Conservation (phyloP, 148 eudicot species). For the Selenicereus undatus region DNA sequence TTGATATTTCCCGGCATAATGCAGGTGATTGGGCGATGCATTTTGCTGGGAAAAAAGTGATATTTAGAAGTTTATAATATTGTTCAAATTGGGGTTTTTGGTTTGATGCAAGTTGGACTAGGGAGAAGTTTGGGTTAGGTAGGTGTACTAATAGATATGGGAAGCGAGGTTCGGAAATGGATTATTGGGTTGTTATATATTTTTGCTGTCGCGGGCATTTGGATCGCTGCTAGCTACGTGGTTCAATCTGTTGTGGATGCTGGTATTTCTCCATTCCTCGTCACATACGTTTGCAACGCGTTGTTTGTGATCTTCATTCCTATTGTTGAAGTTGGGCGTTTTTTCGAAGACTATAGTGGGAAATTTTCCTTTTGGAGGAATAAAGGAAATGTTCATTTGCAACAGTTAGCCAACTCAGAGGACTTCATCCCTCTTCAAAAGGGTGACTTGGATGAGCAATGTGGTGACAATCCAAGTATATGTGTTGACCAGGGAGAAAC, state of each 20-base stretch:
- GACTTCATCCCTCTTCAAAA: constrained; percentile 54
- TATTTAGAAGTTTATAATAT: not conserved
- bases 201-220: constrained; percentile 74
- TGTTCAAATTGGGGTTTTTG: not conserved
- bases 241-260: constrained; percentile 91
- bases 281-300: constrained; percentile 90
- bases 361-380: constrained; percentile 54
- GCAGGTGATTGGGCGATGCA: constrained; percentile 15
- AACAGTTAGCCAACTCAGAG: constrained; percentile 46
- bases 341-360: constrained; percentile 62
- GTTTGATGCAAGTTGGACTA: constrained; percentile 16
- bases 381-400: constrained; percentile 21
- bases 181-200: constrained; percentile 77
- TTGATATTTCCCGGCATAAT: constrained; percentile 13
- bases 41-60: not conserved
- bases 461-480: constrained; percentile 17
- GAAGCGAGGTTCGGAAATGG: constrained; percentile 66
- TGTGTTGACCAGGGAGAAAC: constrained; percentile 24
- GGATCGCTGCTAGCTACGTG: constrained; percentile 98
- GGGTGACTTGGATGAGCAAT: constrained; percentile 25
- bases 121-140: constrained; percentile 5
- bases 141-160: constrained; percentile 41
- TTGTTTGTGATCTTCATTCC: constrained; percentile 83
- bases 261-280: constrained; percentile 88
- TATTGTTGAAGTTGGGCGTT: constrained; percentile 60